Conservation (phyloP, 257 asterid genomes). For the Fraxinus cuspidata region DNA sequence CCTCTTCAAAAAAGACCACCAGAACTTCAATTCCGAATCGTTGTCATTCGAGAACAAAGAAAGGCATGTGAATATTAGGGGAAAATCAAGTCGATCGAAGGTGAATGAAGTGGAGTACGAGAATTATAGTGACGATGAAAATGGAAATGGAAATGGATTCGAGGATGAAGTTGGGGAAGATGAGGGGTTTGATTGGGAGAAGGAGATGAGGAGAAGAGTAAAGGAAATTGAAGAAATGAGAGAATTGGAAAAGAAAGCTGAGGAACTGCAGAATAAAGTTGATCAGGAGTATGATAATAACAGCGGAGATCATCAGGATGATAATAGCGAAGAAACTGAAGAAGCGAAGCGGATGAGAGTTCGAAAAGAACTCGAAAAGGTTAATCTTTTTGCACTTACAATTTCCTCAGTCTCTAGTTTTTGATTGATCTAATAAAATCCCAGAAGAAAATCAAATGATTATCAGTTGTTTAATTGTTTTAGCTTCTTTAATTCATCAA, state of each 20-base stretch:
- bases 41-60: slow-evolving; percentile 54
- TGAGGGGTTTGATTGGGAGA: slow-evolving; percentile 70
- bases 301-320: slow-evolving; percentile 6
- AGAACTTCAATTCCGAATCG: slow-evolving; percentile 45
- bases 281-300: slow-evolving; percentile 51
- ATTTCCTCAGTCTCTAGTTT: not conserved
- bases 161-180: slow-evolving; percentile 58
- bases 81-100: slow-evolving; percentile 59
- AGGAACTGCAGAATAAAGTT: slow-evolving; percentile 68
- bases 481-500: not conserved
- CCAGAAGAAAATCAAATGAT: not conserved
- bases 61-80: slow-evolving; percentile 30
- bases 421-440: not conserved
- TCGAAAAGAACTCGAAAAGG: slow-evolving; percentile 85
- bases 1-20: slow-evolving; percentile 58
- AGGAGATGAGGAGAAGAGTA: slow-evolving; percentile 81
- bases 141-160: slow-evolving; percentile 59
- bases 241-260: slow-evolving; percentile 89
- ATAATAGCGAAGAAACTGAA: slow-evolving; percentile 57
- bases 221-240: slow-evolving; percentile 81
- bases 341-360: slow-evolving; percentile 83
- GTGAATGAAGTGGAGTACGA: slow-evolving; percentile 69
- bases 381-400: not conserved
- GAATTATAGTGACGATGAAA: slow-evolving; percentile 83
- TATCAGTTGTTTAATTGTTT: not conserved